Base-by-base conservation (phyloP, 495 filamentous ascomycete species). In the Neurospora hispaniola region DNA sequence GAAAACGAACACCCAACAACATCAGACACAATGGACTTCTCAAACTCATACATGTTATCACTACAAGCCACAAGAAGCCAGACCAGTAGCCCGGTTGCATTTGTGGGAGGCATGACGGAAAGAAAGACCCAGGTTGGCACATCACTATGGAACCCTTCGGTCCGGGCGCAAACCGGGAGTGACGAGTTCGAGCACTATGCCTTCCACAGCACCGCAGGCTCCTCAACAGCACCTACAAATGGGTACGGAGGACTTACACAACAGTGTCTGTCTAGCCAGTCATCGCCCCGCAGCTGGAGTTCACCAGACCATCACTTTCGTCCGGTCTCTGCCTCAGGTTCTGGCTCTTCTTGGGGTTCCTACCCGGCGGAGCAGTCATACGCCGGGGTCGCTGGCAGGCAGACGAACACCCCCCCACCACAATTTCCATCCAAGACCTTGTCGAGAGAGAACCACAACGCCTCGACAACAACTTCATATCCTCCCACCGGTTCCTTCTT, bases 211-310 rank as follows among this genome's bases (percentile, higher is more conserved):
- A 76, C 79, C 16, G 14, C 54, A 66, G 54, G 54, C 54, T 66
- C 27, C 54, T 66, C 54, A 66, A 27, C 54, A 66, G 54, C 54
- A 66, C 74, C 77, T 4, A 70, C 46, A 41, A 66, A 7, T 66
- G 54, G 54, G 12, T 31, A 66, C 54, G 54, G 54, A 27, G 71
- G 72, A 23, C 71, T 77, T 16, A 44, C 73, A 31, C 72, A 46
- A 2, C 73, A 71, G 39, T 69, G 54, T n/a, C 35, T 42, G 73
- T 76, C 79, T 3, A 42, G 23, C 20, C 73, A 73, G 71, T 75
- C 79, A 0, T 81, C 79, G 3, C 79, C 79, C 12, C 76, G 79
- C 41, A 80, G 71, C 70, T 80, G 79, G 78, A 71, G 59, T 41
- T 76, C 78, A 16, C 71, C 79, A 35, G 77, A 76, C 31, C 54